These are phyloP conservation scores for Iberis pinnata DNA, from an alignment of 345 rosid species.

Conservation along the genomic window DNA sequence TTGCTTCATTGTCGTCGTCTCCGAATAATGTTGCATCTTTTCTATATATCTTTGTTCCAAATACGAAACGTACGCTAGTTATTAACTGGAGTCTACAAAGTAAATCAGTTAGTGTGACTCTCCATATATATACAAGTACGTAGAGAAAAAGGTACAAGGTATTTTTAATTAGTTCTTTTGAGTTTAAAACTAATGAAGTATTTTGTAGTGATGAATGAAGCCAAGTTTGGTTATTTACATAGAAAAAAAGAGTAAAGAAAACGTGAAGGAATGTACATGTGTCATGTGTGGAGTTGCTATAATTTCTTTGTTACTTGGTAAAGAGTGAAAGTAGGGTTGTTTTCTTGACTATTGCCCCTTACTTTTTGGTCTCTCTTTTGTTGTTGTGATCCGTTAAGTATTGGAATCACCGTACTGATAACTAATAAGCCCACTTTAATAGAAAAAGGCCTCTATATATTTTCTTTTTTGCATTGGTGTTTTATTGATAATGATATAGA, in stretches of 20 bases:
- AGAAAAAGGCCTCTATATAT: too few relatives aligned
- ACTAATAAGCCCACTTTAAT: too few relatives aligned
- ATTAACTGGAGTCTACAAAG: slow-evolving; percentile 2
- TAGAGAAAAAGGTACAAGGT: background rate
- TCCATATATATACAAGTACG: background rate
- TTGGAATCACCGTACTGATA: too few relatives aligned
- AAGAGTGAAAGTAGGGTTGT: slow-evolving; percentile 41
- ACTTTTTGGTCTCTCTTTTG: slow-evolving; percentile 19
- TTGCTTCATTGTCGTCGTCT: slow-evolving; percentile 25
- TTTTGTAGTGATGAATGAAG: slow-evolving; percentile 29
- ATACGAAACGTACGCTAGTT: too few relatives aligned
- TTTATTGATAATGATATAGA: too few relatives aligned
- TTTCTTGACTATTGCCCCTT: slow-evolving; percentile 33
- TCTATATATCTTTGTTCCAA: too few relatives aligned
- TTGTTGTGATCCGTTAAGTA: too few relatives aligned
- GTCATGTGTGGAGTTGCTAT: slow-evolving; percentile 9
- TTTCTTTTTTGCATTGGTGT: too few relatives aligned
- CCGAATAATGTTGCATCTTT: slow-evolving; percentile 43
- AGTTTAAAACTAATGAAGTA: too few relatives aligned
- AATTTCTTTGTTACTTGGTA: slow-evolving; percentile 30
- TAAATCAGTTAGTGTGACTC: background rate
- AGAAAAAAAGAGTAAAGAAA: background rate
- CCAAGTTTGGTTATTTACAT: slow-evolving; percentile 18
- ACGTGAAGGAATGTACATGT: slow-evolving; percentile 16
- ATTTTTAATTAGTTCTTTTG: too few relatives aligned